Evolutionary conservation across 2,329 filamentous ascomycete genomes (phyloP).

Genomic region (Gaeumannomyces tritici): DNA sequence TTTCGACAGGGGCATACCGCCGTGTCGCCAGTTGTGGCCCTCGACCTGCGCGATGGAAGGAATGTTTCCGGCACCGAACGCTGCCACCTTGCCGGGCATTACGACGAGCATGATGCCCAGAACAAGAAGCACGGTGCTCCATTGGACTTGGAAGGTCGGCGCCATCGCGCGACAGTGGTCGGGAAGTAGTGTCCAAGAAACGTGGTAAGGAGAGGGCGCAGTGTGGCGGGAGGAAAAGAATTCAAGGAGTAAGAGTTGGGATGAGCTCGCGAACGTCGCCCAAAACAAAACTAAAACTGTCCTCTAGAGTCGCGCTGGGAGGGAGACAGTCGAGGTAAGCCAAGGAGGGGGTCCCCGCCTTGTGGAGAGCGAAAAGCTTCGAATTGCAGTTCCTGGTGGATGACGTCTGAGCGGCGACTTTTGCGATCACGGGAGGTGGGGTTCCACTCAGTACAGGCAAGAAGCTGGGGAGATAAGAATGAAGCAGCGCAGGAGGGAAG

Average conservation of each 20-base stretch:
- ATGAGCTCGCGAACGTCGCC: background rate
- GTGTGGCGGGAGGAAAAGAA: background rate
- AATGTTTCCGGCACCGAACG: conserved; percentile 64
- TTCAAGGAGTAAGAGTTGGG: background rate
- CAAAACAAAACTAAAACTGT: background rate
- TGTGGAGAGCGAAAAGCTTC: background rate
- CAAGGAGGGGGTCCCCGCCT: background rate
- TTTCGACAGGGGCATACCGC: conserved; percentile 29
- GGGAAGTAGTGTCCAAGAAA: background rate
- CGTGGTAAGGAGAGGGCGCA: background rate
- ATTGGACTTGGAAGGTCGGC: conserved; percentile 17
- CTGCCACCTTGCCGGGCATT: conserved; percentile 44
- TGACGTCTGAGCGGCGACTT: background rate
- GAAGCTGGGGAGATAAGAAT: background rate
- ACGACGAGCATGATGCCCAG: conserved; percentile 44
- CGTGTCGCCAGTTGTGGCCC: conserved; percentile 61
- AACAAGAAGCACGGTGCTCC: conserved; percentile 42
- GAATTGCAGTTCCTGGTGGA: background rate
- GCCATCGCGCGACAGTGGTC: background rate
- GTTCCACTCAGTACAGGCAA: background rate
- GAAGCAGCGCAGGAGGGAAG: background rate
- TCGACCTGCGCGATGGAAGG: conserved; percentile 57
- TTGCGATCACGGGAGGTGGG: background rate
- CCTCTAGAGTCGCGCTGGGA: background rate
- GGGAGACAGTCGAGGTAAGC: background rate